Evolutionary conservation across 352 stramenopile genomes (phyloP).

Genomic region (Pythium dissimile): DNA sequence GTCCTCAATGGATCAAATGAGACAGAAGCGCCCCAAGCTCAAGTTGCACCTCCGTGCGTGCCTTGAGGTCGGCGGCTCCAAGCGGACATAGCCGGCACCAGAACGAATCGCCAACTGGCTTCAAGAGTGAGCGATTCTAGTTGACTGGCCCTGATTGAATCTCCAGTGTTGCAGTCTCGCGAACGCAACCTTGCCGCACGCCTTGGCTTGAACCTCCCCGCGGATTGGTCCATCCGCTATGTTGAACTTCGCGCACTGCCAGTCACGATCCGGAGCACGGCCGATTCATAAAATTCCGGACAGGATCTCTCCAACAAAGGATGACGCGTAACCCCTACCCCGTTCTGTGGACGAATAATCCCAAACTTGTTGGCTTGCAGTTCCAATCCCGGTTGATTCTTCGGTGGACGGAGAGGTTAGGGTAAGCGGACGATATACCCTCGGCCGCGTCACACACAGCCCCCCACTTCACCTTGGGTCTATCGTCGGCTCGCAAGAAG

Average conservation of each 20-base stretch:
- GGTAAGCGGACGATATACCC: conserved; percentile 20
- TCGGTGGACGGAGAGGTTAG: conserved; percentile 26
- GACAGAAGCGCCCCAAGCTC: conserved; percentile 24
- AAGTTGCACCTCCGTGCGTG: conserved; percentile 22
- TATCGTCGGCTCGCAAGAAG: conserved; percentile 18
- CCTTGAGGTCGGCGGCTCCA: not conserved
- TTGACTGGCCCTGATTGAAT: conserved; percentile 16
- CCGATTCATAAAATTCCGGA: conserved; percentile 12
- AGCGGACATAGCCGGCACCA: conserved; percentile 26
- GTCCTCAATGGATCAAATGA: conserved; percentile 6
- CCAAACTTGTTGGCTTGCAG: conserved; percentile 24
- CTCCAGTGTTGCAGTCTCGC: not conserved
- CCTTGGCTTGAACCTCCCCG: conserved; percentile 3
- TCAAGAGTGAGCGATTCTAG: not conserved
- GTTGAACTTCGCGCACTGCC: conserved; percentile 23
- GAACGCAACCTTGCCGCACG: not conserved
- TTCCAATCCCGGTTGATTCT: conserved; percentile 9
- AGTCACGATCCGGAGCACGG: conserved; percentile 10
- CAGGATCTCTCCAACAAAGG: conserved; percentile 5
- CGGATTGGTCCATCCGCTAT: conserved; percentile 18
- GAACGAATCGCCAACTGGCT: conserved; percentile 4
- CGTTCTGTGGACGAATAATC: conserved; percentile 26
- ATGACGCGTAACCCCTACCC: conserved; percentile 19
- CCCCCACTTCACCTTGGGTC: conserved; percentile 15
- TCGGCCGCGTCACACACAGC: conserved; percentile 17